These are phyloP conservation scores for Pseudogymnoascus sp. DNA, from an alignment of 2,329 filamentous ascomycete species.

Conservation along the genomic window DNA sequence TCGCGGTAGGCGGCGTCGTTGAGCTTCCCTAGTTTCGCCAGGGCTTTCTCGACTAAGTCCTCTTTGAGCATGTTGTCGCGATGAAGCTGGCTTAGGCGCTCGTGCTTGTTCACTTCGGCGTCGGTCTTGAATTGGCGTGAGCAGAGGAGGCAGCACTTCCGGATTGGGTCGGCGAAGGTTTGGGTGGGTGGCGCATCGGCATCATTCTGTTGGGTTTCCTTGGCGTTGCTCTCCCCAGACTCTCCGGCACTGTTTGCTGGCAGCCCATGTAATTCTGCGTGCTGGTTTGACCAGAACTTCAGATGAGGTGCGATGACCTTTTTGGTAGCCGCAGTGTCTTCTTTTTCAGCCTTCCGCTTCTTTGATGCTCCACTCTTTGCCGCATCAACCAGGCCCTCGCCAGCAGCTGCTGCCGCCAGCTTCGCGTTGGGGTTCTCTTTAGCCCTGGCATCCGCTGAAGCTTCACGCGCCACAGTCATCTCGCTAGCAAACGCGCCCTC, in stretches of 20 bases:
- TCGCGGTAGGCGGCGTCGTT: conserved; percentile 36
- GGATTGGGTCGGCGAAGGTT: conserved; percentile 52
- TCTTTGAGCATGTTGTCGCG: conserved; percentile 46
- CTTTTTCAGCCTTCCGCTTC: conserved; percentile 48
- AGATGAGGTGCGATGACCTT: conserved; percentile 55
- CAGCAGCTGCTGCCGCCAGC: conserved; percentile 33
- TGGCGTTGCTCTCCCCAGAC: conserved; percentile 18
- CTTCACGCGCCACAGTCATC: conserved; percentile 47
- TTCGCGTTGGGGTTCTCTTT: conserved; percentile 28
- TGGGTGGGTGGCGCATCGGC: conserved; percentile 35
- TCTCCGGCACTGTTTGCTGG: conserved; percentile 33
- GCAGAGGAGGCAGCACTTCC: conserved; percentile 55
- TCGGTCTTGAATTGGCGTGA: conserved; percentile 48
- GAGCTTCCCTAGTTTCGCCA: conserved; percentile 32
- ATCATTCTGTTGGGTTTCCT: conserved; percentile 18
- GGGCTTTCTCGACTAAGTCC: conserved; percentile 34
- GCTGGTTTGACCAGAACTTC: conserved; percentile 64
- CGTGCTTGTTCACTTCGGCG: conserved; percentile 50
- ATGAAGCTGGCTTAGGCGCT: conserved; percentile 50
- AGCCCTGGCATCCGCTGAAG: conserved; percentile 23
- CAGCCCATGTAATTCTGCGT: conserved; percentile 56
- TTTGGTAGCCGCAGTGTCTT: conserved; percentile 30
- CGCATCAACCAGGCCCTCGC: conserved; percentile 28
- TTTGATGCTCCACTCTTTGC: conserved; percentile 35
- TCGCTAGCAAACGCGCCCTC: conserved; percentile 63